These are phyloP conservation scores for Saccharomyces hybrid DNA, from an alignment of 1,139 yeast genomes.

Conservation along the genomic window DNA sequence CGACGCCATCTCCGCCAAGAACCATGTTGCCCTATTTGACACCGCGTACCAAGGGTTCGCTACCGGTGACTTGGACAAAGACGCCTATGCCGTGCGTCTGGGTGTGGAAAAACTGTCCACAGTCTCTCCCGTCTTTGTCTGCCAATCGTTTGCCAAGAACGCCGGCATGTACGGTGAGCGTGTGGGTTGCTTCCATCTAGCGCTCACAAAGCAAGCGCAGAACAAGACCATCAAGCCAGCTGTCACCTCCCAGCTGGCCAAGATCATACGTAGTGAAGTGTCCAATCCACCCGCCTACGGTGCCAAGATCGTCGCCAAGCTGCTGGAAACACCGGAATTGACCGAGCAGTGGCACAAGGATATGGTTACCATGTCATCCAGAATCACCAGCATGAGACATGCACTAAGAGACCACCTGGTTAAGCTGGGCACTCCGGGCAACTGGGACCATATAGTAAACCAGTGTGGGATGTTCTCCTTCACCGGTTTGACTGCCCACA, in stretches of 20 bases:
- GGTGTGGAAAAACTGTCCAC: constrained; percentile 49
- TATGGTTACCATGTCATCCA: constrained; percentile 77
- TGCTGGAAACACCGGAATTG: constrained; percentile 58
- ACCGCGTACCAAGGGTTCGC: constrained; percentile 98
- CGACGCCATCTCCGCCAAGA: constrained; percentile 49
- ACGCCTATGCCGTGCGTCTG: constrained; percentile 79
- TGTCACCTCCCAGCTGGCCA: constrained; percentile 66
- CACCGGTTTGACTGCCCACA: constrained; percentile 74
- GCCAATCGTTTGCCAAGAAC: constrained; percentile 97
- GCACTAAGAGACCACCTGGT: constrained; percentile 55
- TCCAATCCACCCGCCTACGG: constrained; percentile 97
- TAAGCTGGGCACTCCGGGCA: constrained; percentile 69
- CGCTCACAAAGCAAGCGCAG: constrained; percentile 38
- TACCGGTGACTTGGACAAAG: constrained; percentile 74
- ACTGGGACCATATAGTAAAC: constrained; percentile 85
- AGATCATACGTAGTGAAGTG: constrained; percentile 71
- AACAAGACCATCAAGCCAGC: constrained; percentile 40
- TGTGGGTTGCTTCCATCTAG: constrained; percentile 82
- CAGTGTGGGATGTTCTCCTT: constrained; percentile 97
- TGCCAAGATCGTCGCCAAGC: constrained; percentile 79
- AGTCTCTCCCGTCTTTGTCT: constrained; percentile 51
- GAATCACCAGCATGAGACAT: constrained; percentile 73
- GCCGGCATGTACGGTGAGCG: constrained; percentile 98
- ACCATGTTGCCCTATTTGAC: constrained; percentile 81
- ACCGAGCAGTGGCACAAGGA: constrained; percentile 78